Percentiles rank a stretch among this genome's conserved stretches.
phyloP scores from a whole-genome alignment of 805 yeast species.

The Candida ortonii region DNA sequence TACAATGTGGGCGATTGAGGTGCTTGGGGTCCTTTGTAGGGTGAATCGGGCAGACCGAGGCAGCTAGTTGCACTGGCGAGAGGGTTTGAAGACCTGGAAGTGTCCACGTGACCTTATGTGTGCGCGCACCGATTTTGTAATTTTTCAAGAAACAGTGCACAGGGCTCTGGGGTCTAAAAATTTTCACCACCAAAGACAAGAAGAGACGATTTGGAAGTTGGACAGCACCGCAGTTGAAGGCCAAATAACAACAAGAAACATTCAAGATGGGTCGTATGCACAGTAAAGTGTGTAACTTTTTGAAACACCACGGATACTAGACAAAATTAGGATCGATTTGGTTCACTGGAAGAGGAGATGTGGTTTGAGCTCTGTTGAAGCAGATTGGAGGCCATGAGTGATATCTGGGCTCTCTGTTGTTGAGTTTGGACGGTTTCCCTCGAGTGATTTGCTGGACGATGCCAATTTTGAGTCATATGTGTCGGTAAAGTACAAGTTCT shows the following conservation, averaged over 20 bases:
- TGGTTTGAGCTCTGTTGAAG: conserved; percentile 4
- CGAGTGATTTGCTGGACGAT: conserved; percentile 53
- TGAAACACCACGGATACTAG: conserved; percentile 20
- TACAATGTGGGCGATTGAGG: too few relatives aligned
- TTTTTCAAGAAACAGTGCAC: background rate
- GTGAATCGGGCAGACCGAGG: too few relatives aligned
- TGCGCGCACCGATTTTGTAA: conserved; percentile 1
- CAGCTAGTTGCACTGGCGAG: too few relatives aligned
- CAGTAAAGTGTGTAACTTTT: conserved; percentile 77
- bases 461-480: conserved; percentile 44
- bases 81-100: too few relatives aligned
- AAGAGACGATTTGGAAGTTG: too few relatives aligned
- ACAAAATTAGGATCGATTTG: conserved; percentile 33
- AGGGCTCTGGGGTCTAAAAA: background rate
- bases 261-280: conserved; percentile 99
- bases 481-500: conserved; percentile 30
- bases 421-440: background rate
- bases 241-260: conserved; percentile 19
- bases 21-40: too few relatives aligned
- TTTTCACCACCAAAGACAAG: background rate
- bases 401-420: conserved; percentile 8
- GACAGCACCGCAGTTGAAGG: too few relatives aligned
- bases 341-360: conserved; percentile 27
- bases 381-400: conserved; percentile 5
- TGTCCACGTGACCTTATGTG: too few relatives aligned